phyloP scores from a whole-genome alignment of 306 rosid genomes.

The Prunus mongolica region DNA sequence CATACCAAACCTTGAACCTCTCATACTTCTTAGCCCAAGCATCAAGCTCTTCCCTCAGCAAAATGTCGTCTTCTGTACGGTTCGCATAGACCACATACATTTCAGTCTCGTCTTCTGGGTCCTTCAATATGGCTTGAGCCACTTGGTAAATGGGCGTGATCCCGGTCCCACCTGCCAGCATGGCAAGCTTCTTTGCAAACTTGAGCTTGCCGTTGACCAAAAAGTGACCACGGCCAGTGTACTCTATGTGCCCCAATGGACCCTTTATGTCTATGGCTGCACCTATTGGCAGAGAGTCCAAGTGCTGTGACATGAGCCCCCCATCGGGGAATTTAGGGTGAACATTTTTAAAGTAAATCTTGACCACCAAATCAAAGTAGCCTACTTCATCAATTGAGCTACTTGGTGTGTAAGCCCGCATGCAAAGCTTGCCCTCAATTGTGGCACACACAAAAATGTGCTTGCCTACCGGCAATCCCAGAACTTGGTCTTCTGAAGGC shows the following conservation, averaged over 20 bases:
- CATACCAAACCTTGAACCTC: conserved; percentile 72
- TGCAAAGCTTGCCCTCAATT: conserved; percentile 61
- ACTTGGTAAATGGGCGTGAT: conserved; percentile 85
- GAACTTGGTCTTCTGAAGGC: conserved; percentile 50
- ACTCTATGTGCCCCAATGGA: conserved; percentile 83
- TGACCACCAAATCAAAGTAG: conserved; percentile 63
- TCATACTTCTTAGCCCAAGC: conserved; percentile 54
- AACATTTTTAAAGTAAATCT: conserved; percentile 60
- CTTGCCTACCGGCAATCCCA: conserved; percentile 79
- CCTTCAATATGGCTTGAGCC: conserved; percentile 65
- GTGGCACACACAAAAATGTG: conserved; percentile 66
- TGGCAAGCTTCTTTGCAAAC: conserved; percentile 56
- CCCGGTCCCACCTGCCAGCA: conserved; percentile 90
- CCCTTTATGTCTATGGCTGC: conserved; percentile 62
- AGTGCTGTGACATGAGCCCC: conserved; percentile 65
- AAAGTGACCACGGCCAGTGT: conserved; percentile 57
- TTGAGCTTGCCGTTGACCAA: conserved; percentile 45
- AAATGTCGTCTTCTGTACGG: conserved; percentile 67
- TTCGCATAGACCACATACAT: conserved; percentile 79
- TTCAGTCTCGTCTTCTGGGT: conserved; percentile 65
- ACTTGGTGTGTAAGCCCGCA: conserved; percentile 87
- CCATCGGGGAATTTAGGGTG: conserved; percentile 76
- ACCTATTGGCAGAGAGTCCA: conserved; percentile 52
- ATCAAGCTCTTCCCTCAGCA: conserved; percentile 68
- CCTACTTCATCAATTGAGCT: conserved; percentile 57